A percentile compares a stretch with the other conserved stretches of the same genome.
Conservation (phyloP, 257 asterid species). For the Rauvolfia tetraphylla region DNA sequence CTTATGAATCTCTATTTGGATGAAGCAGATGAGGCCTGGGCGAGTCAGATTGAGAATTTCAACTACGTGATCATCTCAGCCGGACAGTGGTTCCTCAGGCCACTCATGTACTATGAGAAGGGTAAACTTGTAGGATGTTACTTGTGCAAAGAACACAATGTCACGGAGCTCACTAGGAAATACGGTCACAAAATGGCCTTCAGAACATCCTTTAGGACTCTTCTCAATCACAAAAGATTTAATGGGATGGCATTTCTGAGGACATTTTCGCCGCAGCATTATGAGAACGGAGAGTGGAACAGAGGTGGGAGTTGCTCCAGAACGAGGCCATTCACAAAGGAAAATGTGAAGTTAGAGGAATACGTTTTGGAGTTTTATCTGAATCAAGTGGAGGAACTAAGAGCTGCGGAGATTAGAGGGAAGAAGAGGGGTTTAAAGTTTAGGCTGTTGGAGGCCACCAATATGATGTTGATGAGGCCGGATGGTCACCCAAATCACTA, state of each 20-base stretch:
- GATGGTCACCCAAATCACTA: conserved; percentile 44
- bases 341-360: conserved; percentile 39
- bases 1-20: conserved; percentile 59
- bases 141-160: conserved; percentile 9
- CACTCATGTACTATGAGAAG: conserved; percentile 52
- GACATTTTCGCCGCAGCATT: conserved; percentile 63
- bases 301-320: conserved; percentile 70
- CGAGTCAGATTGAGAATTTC: conserved; percentile 35
- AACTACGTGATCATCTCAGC: conserved; percentile 54
- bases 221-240: conserved; percentile 12
- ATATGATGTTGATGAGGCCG: conserved; percentile 32
- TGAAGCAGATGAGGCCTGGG: conserved; percentile 64
- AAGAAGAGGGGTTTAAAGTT: conserved; percentile 41
- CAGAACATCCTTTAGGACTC: conserved; percentile 20
- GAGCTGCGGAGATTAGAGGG: conserved; percentile 52
- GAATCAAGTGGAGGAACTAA: conserved; percentile 64
- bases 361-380: conserved; percentile 41
- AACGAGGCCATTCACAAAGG: conserved; percentile 40
- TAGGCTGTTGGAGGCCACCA: conserved; percentile 28
- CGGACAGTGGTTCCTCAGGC: conserved; percentile 58
- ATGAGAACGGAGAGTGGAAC: conserved; percentile 80
- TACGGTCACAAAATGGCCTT: conserved; percentile 34
- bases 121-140: conserved; percentile 41
- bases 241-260: conserved; percentile 16
- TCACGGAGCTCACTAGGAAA: conserved; percentile 9